These are phyloP conservation scores for Phaffia rhodozyma DNA, from an alignment of 1,284 basidiomycete genomes.

Conservation along the genomic window DNA sequence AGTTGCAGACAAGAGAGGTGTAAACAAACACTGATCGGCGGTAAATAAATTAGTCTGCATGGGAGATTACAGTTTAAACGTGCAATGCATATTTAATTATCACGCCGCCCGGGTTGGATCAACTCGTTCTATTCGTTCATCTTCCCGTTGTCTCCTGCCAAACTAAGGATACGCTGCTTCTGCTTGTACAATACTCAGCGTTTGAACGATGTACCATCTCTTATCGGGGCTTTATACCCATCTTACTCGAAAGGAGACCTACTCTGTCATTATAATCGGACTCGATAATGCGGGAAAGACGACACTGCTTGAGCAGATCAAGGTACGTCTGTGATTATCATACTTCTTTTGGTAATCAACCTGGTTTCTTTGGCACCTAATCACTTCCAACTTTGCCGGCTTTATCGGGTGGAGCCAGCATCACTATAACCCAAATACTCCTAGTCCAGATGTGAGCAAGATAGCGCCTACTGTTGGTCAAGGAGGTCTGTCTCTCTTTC, in stretches of 20 bases:
- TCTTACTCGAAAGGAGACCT: slow-evolving; percentile 83
- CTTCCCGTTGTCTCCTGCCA: too few species aligned
- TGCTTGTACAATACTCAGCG: too few species aligned
- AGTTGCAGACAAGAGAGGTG: too few species aligned
- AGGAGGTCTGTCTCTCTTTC: slow-evolving; percentile 53
- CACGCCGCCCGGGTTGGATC: too few species aligned
- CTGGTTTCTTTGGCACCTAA: neutral
- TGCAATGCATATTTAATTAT: too few species aligned
- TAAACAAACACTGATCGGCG: too few species aligned
- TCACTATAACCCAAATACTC: slow-evolving; percentile 72
- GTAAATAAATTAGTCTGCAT: too few species aligned
- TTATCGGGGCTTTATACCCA: slow-evolving; percentile 79
- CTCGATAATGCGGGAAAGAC: slow-evolving; percentile 70
- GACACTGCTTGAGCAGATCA: slow-evolving; percentile 79
- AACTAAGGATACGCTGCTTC: too few species aligned
- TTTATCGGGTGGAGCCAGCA: neutral
- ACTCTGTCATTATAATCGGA: slow-evolving; percentile 83
- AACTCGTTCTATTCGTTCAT: too few species aligned
- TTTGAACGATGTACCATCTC: slow-evolving; percentile 60
- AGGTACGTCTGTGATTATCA: slow-evolving; percentile 41
- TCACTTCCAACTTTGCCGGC: neutral
- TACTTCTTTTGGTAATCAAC: neutral
- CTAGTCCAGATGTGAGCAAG: slow-evolving; percentile 63
- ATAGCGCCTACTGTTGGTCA: slow-evolving; percentile 90
- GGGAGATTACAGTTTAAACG: too few species aligned